Conservation (phyloP, 2,329 filamentous ascomycete species). For the Fusarium sp. region DNA sequence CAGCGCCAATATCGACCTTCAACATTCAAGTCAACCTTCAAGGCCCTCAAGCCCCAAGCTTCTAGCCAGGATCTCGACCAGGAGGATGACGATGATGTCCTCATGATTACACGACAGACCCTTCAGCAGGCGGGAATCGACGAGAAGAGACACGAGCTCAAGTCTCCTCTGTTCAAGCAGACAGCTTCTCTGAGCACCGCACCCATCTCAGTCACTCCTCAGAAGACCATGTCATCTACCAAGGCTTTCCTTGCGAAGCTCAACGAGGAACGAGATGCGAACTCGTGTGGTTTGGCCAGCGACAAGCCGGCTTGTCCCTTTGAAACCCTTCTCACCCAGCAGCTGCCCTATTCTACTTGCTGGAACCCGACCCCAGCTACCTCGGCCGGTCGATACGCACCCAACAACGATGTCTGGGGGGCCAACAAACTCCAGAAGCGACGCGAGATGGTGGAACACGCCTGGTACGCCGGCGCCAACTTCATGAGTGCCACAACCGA, state of each 20-base stretch:
- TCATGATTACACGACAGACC: slow-evolving; percentile 38
- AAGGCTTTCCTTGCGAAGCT: slow-evolving; percentile 5
- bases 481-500: slow-evolving; percentile 50
- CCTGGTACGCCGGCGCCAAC: slow-evolving; percentile 56
- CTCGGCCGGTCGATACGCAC: slow-evolving; percentile 17
- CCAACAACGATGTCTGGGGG: slow-evolving; percentile 22
- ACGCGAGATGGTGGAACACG: slow-evolving; percentile 46
- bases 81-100: slow-evolving; percentile 43
- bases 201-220: not conserved
- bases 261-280: not conserved
- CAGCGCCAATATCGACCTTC: slow-evolving; percentile 62
- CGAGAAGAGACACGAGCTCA: slow-evolving; percentile 21
- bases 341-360: slow-evolving; percentile 4
- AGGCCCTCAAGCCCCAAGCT: slow-evolving; percentile 46
- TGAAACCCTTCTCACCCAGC: not conserved
- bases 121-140: slow-evolving; percentile 40
- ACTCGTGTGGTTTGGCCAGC: not conserved
- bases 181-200: slow-evolving; percentile 7
- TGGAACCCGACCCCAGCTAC: slow-evolving; percentile 8
- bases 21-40: slow-evolving; percentile 55
- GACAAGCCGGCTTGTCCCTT: not conserved
- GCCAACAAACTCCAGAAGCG: slow-evolving; percentile 42
- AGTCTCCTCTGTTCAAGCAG: slow-evolving; percentile 14
- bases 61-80: slow-evolving; percentile 36
- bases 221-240: not conserved